Percentiles rank a stretch among this genome's conserved stretches.
These are phyloP conservation scores for Pterulicium gracile DNA, from an alignment of 1,284 basidiomycete genomes.

Conservation along the genomic window DNA sequence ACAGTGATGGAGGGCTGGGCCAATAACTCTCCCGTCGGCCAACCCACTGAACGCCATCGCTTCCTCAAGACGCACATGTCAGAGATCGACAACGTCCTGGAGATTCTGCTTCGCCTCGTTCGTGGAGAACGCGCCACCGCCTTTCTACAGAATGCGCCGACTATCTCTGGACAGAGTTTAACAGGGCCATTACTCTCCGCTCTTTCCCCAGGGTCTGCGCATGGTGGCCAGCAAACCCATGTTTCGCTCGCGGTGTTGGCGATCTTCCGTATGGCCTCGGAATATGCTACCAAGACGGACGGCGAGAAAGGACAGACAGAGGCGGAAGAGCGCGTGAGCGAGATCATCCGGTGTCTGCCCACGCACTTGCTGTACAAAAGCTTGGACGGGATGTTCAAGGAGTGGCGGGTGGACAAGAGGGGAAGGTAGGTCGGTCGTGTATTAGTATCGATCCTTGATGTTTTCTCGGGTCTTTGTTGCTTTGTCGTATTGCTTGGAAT, in stretches of 20 bases:
- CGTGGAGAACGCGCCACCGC: slow-evolving; percentile 77
- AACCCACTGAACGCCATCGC: slow-evolving; percentile 65
- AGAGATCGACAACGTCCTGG: slow-evolving; percentile 77
- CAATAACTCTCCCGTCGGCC: slow-evolving; percentile 66
- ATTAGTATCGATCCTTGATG: no score
- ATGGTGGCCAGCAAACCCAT: slow-evolving; percentile 84
- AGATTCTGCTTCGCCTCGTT: slow-evolving; percentile 83
- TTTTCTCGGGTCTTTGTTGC: no score
- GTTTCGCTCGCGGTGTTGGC: slow-evolving; percentile 86
- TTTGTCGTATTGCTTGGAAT: no score
- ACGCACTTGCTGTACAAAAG: slow-evolving; percentile 79
- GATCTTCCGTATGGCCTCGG: slow-evolving; percentile 75
- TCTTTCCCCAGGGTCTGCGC: slow-evolving; percentile 63
- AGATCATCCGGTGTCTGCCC: slow-evolving; percentile 83
- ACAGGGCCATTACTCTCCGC: slow-evolving; percentile 59
- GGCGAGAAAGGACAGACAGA: slow-evolving; percentile 60
- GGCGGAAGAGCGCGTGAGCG: slow-evolving; percentile 72
- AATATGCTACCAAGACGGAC: slow-evolving; percentile 64
- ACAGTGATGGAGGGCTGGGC: slow-evolving; percentile 86
- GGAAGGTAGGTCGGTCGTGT: no score
- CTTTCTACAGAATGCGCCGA: slow-evolving; percentile 44
- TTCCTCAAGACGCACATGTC: slow-evolving; percentile 84
- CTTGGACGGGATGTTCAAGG: slow-evolving; percentile 87
- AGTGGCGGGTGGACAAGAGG: slow-evolving; percentile 78
- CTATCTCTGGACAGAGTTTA: slow-evolving; percentile 45